Percentiles rank a stretch among this genome's conserved stretches.
Evolutionary conservation across 2,329 filamentous ascomycete genomes (phyloP).

Genomic region (Plenodomus tracheiphilus): DNA sequence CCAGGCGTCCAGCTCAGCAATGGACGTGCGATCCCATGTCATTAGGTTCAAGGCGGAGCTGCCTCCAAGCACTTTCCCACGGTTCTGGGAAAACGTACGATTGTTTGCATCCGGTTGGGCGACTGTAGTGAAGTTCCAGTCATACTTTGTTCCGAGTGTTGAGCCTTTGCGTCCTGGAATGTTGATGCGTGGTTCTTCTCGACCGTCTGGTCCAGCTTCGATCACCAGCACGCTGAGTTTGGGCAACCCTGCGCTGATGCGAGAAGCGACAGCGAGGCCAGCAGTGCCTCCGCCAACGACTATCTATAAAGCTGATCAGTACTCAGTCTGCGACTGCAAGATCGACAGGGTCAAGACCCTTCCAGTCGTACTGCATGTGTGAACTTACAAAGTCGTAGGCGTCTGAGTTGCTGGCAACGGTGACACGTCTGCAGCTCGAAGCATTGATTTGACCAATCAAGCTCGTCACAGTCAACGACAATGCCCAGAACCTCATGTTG

Average conservation of each 20-base stretch:
- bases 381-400: constrained; percentile 14
- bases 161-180: constrained; percentile 34
- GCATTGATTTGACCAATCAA: background rate
- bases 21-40: constrained; percentile 36
- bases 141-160: constrained; percentile 30
- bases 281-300: constrained; percentile 33
- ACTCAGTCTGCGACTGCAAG: background rate
- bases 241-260: constrained; percentile 38
- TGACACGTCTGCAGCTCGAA: constrained; percentile 1
- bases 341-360: background rate
- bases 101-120: constrained; percentile 47
- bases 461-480: background rate
- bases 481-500: background rate
- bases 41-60: constrained; percentile 51
- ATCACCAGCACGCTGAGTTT: constrained; percentile 26
- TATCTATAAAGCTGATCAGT: constrained; percentile 7
- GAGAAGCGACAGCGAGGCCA: constrained; percentile 34
- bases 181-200: constrained; percentile 29
- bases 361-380: background rate
- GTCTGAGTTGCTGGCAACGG: background rate
- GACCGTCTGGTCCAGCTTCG: constrained; percentile 35
- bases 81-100: constrained; percentile 48
- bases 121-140: constrained; percentile 51
- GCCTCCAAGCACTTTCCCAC: constrained; percentile 55
- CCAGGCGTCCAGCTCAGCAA: constrained; percentile 38